Conservation (phyloP, 2,329 filamentous ascomycete species). For the Fusarium heterosporum region DNA sequence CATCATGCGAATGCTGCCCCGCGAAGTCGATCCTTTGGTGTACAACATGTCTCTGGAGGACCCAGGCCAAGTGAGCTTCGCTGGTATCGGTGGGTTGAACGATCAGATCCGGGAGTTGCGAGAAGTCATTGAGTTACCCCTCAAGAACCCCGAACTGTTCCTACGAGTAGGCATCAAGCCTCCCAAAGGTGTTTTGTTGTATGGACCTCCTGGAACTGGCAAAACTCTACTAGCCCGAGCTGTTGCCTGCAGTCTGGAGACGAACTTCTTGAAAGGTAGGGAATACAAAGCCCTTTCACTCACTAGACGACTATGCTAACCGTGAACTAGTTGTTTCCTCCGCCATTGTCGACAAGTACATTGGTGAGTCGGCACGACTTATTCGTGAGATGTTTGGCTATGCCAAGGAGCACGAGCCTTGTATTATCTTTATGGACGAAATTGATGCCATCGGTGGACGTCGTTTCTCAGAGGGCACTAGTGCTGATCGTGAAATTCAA, state of each 20-base stretch:
- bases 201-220: conserved; percentile 95
- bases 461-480: conserved; percentile 96
- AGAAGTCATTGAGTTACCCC: conserved; percentile 96
- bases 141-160: conserved; percentile 99
- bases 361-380: conserved; percentile 95
- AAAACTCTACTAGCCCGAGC: conserved; percentile 96
- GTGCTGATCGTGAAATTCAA: conserved; percentile 97
- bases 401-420: conserved; percentile 98
- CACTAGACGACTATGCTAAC: conserved; percentile 35
- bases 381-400: conserved; percentile 99
- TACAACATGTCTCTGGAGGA: conserved; percentile 99
- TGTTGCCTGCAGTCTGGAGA: conserved; percentile 95
- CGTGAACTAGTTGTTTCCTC: conserved; percentile 84
- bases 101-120: conserved; percentile 97
- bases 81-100: conserved; percentile 95
- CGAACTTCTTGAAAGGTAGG: conserved; percentile 96
- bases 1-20: conserved; percentile 99
- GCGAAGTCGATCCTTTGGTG: conserved; percentile 97
- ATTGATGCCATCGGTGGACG: conserved; percentile 98
- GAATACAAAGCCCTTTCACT: neutral
- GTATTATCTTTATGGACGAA: conserved; percentile 99
- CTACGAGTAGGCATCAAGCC: conserved; percentile 97
- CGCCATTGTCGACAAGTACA: conserved; percentile 99
- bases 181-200: conserved; percentile 95
- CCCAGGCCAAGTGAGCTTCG: conserved; percentile 97